These are phyloP conservation scores for Suaeda aralocaspica DNA, from an alignment of 148 eudicot species.

Conservation along the genomic window DNA sequence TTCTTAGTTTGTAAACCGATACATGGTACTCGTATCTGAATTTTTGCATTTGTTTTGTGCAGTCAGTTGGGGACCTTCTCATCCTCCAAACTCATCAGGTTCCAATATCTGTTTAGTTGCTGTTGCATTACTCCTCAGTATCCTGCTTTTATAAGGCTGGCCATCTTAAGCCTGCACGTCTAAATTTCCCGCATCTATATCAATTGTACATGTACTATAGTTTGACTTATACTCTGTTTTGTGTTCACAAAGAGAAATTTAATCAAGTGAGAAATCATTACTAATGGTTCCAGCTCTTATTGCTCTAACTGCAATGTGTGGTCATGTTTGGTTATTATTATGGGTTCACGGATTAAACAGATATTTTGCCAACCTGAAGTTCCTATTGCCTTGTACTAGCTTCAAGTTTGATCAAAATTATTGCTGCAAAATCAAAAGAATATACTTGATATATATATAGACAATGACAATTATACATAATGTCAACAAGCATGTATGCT, in stretches of 20 bases:
- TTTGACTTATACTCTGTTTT: background rate
- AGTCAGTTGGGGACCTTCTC: conserved; percentile 3
- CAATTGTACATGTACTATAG: conserved; percentile 1
- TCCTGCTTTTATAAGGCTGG: background rate
- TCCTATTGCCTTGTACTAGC: background rate
- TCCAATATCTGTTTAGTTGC: background rate
- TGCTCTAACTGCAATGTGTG: conserved; percentile 1
- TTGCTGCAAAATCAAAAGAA: background rate
- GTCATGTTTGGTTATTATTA: background rate
- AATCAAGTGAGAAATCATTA: too few relatives aligned
- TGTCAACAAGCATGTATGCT: conserved; percentile 14
- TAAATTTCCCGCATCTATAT: background rate
- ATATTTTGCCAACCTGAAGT: background rate
- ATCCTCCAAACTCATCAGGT: conserved; percentile 1
- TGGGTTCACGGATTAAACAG: background rate
- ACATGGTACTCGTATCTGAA: background rate
- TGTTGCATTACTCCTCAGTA: background rate
- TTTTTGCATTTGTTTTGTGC: conserved; percentile 7
- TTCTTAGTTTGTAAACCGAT: background rate
- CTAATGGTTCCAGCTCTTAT: background rate
- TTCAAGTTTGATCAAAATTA: background rate
- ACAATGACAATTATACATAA: background rate
- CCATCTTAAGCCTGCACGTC: background rate
- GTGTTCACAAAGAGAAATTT: background rate
- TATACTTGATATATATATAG: background rate